Conservation (phyloP, 768 basidiomycete species). For the Chiua virens region DNA sequence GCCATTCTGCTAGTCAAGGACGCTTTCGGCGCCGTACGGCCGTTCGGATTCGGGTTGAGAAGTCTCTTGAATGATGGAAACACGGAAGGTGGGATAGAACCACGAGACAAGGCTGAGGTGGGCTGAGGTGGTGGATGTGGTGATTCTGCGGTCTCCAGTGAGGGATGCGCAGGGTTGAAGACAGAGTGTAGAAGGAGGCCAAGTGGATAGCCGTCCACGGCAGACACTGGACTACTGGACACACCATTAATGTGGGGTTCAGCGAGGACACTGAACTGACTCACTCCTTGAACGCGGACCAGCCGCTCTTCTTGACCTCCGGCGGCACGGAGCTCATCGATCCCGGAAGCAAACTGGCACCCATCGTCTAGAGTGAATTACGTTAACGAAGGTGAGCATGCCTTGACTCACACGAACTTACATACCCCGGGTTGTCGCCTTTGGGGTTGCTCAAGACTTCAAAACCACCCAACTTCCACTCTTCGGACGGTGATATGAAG, state of each 20-base stretch:
- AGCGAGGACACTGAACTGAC: slow-evolving; percentile 8
- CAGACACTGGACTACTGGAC: slow-evolving; percentile 51
- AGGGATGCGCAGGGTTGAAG: slow-evolving; percentile 83
- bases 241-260: not conserved
- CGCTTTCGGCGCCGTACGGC: slow-evolving; percentile 68
- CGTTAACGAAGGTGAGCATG: slow-evolving; percentile 1
- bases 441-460: slow-evolving; percentile 84
- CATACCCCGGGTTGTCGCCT: slow-evolving; percentile 80
- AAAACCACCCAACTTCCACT: slow-evolving; percentile 97
- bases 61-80: slow-evolving; percentile 86
- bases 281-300: slow-evolving; percentile 82
- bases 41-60: slow-evolving; percentile 84
- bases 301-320: slow-evolving; percentile 87
- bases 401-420: slow-evolving; percentile 38
- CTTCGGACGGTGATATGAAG: slow-evolving; percentile 90
- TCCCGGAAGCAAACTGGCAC: slow-evolving; percentile 60
- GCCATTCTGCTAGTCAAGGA: slow-evolving; percentile 84
- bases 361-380: slow-evolving; percentile 55
- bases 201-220: slow-evolving; percentile 84
- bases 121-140: slow-evolving; percentile 79
- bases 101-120: slow-evolving; percentile 75
- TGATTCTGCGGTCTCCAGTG: slow-evolving; percentile 63
- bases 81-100: slow-evolving; percentile 68
- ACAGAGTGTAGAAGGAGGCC: slow-evolving; percentile 82
- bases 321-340: slow-evolving; percentile 66